Conservation (phyloP, 306 rosid species). For the Vicia sativa region DNA sequence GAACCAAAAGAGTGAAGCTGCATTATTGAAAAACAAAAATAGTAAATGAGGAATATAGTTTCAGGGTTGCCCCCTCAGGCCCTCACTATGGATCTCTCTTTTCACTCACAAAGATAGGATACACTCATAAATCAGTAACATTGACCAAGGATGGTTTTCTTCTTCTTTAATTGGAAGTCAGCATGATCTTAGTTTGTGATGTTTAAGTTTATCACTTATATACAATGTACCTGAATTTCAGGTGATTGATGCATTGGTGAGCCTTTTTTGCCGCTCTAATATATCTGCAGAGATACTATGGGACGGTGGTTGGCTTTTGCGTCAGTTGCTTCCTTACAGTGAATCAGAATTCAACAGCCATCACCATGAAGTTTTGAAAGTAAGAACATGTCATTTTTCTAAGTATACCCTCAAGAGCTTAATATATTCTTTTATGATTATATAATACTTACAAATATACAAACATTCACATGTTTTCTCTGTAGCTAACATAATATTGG, state of each 20-base stretch:
- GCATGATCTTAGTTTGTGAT: slow-evolving; percentile 24
- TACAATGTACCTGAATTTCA: slow-evolving; percentile 40
- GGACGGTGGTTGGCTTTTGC: slow-evolving; percentile 99
- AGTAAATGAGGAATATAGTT: slow-evolving; percentile 11
- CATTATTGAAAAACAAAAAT: background rate
- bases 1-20: slow-evolving; percentile 7
- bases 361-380: slow-evolving; percentile 77
- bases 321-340: slow-evolving; percentile 88
- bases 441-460: slow-evolving; percentile 23
- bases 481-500: slow-evolving; percentile 9
- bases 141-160: slow-evolving; percentile 24
- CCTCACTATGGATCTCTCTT: slow-evolving; percentile 7
- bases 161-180: slow-evolving; percentile 16
- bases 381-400: slow-evolving; percentile 46
- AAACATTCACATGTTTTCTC: slow-evolving; percentile 4
- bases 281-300: slow-evolving; percentile 87
- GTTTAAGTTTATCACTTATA: slow-evolving; percentile 21
- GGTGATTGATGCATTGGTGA: slow-evolving; percentile 91
- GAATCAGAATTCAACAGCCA: slow-evolving; percentile 72
- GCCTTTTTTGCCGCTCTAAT: slow-evolving; percentile 80
- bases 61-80: background rate
- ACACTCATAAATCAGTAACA: slow-evolving; percentile 7
- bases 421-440: background rate
- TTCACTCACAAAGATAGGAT: background rate
- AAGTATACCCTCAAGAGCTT: slow-evolving; percentile 15